Conservation (phyloP, 2,329 filamentous ascomycete genomes). For the Fusarium annulatum region DNA sequence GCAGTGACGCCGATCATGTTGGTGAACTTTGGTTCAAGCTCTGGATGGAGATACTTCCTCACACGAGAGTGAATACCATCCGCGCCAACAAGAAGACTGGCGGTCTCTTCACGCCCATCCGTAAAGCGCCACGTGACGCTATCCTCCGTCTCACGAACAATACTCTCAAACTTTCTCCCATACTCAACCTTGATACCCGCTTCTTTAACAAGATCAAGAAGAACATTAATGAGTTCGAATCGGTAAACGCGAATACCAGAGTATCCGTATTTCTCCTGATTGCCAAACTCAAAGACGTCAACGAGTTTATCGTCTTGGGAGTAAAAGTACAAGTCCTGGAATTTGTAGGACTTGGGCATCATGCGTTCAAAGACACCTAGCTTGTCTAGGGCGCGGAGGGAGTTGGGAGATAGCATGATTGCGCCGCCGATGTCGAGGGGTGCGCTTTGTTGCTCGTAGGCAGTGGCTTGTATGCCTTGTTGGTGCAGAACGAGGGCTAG, state of each 20-base stretch:
- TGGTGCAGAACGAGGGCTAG: constrained; percentile 66
- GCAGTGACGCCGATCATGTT: constrained; percentile 57
- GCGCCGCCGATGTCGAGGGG: constrained; percentile 63
- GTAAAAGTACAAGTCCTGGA: constrained; percentile 61
- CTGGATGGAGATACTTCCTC: constrained; percentile 61
- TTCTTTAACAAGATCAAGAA: constrained; percentile 55
- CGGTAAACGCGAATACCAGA: constrained; percentile 65
- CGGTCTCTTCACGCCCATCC: constrained; percentile 55
- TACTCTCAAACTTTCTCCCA: constrained; percentile 58
- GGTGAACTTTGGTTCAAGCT: constrained; percentile 61
- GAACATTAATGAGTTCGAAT: constrained; percentile 60
- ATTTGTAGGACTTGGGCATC: constrained; percentile 59
- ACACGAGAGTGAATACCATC: constrained; percentile 71
- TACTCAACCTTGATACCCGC: constrained; percentile 57
- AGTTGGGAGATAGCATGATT: constrained; percentile 70
- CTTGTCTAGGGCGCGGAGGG: constrained; percentile 63
- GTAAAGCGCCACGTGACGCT: constrained; percentile 59
- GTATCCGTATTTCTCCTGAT: constrained; percentile 61
- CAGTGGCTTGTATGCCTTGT: constrained; percentile 58
- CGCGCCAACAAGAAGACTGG: constrained; percentile 63
- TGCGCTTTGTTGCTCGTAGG: constrained; percentile 63
- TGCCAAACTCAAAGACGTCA: constrained; percentile 61
- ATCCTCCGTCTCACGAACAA: constrained; percentile 54
- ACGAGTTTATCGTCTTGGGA: constrained; percentile 48
- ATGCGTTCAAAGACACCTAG: constrained; percentile 61